phyloP scores from a whole-genome alignment of 257 asterid species.

The Galeopsis tetrahit region DNA sequence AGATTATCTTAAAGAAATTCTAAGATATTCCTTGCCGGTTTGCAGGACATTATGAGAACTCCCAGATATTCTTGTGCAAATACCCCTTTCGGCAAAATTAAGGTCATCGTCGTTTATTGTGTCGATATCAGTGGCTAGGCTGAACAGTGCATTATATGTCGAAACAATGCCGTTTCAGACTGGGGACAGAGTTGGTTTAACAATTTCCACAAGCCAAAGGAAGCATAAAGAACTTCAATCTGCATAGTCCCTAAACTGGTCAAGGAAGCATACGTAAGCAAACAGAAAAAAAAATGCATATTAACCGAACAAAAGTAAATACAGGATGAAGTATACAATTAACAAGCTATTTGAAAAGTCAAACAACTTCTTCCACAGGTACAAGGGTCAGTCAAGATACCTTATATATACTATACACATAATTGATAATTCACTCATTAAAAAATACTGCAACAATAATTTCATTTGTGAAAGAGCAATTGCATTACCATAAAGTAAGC shows the following conservation, averaged over 20 bases:
- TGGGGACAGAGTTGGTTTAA: conserved; percentile 82
- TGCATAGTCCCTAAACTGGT: too few relatives aligned
- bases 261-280: conserved; percentile 15
- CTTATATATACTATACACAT: conserved; percentile 4
- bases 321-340: conserved; percentile 8
- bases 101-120: too few relatives aligned
- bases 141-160: conserved; percentile 55
- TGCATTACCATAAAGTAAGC: neutral
- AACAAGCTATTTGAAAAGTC: conserved; percentile 3
- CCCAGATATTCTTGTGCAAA: too few relatives aligned
- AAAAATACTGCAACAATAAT: conserved; percentile 4
- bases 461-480: conserved; percentile 1
- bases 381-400: neutral
- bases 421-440: neutral
- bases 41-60: too few relatives aligned
- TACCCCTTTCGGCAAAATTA: too few relatives aligned
- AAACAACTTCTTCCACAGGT: neutral
- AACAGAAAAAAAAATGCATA: neutral
- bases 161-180: conserved; percentile 73
- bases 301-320: conserved; percentile 25
- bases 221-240: neutral
- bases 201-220: conserved; percentile 80
- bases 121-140: too few relatives aligned
- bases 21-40: conserved; percentile 63
- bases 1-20: neutral